Evolutionary conservation across 306 rosid species (phyloP).

Genomic region (Begonia masoniana): DNA sequence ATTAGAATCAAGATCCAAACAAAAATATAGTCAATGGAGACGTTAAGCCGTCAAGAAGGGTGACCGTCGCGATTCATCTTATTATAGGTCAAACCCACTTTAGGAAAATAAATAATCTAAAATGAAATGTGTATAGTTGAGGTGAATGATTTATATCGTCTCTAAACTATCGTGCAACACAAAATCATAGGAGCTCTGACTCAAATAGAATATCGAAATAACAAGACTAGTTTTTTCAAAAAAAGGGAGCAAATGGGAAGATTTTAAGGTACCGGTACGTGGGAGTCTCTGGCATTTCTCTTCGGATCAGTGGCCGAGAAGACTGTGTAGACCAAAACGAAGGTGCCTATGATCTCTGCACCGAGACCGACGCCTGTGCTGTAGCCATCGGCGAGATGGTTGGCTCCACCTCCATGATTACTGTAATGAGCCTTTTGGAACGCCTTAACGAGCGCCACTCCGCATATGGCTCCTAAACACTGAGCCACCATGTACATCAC

Average conservation of each 20-base stretch:
- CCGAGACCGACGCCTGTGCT: constrained; percentile 52
- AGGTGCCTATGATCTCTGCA: constrained; percentile 85
- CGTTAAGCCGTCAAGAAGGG: too few species aligned
- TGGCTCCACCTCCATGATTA: constrained; percentile 69
- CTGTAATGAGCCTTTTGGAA: constrained; percentile 39
- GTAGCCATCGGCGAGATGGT: constrained; percentile 35
- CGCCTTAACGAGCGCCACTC: constrained; percentile 81
- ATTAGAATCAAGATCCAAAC: too few species aligned
- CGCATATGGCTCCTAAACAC: constrained; percentile 78
- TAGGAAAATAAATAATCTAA: too few species aligned
- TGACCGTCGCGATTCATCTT: too few species aligned
- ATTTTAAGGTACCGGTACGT: constrained; percentile 50
- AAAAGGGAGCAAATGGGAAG: background rate
- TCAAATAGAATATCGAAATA: too few species aligned
- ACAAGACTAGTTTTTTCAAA: too few species aligned
- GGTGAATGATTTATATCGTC: too few species aligned
- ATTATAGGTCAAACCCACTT: too few species aligned
- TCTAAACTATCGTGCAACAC: too few species aligned
- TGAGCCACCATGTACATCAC: constrained; percentile 83
- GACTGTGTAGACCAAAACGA: constrained; percentile 77
- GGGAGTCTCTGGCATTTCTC: constrained; percentile 83
- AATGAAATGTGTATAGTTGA: too few species aligned
- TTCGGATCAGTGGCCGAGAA: constrained; percentile 96
- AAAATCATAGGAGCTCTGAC: too few species aligned
- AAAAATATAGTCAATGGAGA: too few species aligned